Conservation (phyloP, 2,329 filamentous ascomycete genomes). For the Claviceps africana region DNA sequence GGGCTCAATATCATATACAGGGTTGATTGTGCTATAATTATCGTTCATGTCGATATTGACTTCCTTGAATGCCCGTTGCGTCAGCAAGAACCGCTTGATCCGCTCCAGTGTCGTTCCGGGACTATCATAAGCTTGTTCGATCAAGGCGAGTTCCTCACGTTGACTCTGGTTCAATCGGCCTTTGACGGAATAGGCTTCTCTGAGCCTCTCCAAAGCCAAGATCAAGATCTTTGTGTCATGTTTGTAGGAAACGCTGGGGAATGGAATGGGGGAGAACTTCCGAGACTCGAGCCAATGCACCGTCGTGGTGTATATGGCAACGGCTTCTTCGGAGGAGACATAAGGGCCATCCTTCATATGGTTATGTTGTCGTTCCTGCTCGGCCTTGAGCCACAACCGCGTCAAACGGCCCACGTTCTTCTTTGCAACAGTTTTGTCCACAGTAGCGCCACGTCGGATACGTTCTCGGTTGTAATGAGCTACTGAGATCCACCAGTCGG, state of each 20-base stretch:
- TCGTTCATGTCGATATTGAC: slow-evolving; percentile 99
- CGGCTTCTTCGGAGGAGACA: slow-evolving; percentile 93
- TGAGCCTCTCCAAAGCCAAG: slow-evolving; percentile 77
- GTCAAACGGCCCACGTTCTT: slow-evolving; percentile 95
- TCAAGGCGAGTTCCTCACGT: slow-evolving; percentile 87
- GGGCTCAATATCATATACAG: slow-evolving; percentile 95
- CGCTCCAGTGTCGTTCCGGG: slow-evolving; percentile 89
- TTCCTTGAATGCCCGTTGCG: slow-evolving; percentile 96
- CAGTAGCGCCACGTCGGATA: slow-evolving; percentile 88
- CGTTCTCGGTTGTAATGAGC: slow-evolving; percentile 98
- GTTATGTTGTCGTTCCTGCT: slow-evolving; percentile 97
- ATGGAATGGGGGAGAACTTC: slow-evolving; percentile 97
- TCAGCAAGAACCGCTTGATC: slow-evolving; percentile 95
- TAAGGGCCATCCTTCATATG: slow-evolving; percentile 99
- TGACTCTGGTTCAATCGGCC: slow-evolving; percentile 94
- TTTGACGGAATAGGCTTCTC: slow-evolving; percentile 96
- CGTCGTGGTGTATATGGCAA: slow-evolving; percentile 96
- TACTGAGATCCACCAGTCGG: slow-evolving; percentile 99
- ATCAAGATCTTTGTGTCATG: slow-evolving; percentile 99
- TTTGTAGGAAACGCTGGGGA: slow-evolving; percentile 98
- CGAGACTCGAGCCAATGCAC: slow-evolving; percentile 97
- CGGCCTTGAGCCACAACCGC: slow-evolving; percentile 90
- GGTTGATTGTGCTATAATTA: slow-evolving; percentile 98
- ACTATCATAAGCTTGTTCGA: slow-evolving; percentile 96
- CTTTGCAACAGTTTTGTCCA: slow-evolving; percentile 98